phyloP scores from a whole-genome alignment of 306 rosid genomes.

The Oxytropis ochrocephala region DNA sequence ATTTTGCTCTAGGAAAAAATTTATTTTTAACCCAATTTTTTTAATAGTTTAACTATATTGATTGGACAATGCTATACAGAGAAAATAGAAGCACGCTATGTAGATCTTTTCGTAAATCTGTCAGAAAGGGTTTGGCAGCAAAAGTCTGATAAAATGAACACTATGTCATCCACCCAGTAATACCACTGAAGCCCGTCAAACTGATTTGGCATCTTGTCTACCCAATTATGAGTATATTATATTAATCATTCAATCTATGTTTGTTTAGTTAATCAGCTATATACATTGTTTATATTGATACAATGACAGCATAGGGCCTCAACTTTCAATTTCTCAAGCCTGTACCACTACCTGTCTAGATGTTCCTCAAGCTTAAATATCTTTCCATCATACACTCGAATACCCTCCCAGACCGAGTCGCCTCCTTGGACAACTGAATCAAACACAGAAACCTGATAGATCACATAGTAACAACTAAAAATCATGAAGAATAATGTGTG shows the following conservation, averaged over 20 bases:
- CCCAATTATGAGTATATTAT: neutral
- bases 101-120: neutral
- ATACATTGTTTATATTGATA: neutral
- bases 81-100: neutral
- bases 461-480: conserved; percentile 14
- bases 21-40: neutral
- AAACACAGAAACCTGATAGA: conserved; percentile 67
- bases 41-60: neutral
- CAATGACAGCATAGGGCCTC: neutral
- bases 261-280: neutral
- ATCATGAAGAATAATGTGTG: conserved; percentile 2
- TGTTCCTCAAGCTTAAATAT: conserved; percentile 83
- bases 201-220: neutral
- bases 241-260: neutral
- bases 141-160: neutral
- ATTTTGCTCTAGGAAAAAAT: neutral
- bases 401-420: conserved; percentile 93
- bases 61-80: neutral
- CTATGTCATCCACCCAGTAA: neutral
- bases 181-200: neutral
- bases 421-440: conserved; percentile 80
- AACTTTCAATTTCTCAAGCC: neutral
- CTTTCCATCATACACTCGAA: conserved; percentile 65
- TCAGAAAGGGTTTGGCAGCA: neutral
- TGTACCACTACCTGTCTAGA: conserved; percentile 57